Evolutionary conservation across 2,329 filamentous ascomycete genomes (phyloP).

Genomic region (Torrubiellomyces zombiae): DNA sequence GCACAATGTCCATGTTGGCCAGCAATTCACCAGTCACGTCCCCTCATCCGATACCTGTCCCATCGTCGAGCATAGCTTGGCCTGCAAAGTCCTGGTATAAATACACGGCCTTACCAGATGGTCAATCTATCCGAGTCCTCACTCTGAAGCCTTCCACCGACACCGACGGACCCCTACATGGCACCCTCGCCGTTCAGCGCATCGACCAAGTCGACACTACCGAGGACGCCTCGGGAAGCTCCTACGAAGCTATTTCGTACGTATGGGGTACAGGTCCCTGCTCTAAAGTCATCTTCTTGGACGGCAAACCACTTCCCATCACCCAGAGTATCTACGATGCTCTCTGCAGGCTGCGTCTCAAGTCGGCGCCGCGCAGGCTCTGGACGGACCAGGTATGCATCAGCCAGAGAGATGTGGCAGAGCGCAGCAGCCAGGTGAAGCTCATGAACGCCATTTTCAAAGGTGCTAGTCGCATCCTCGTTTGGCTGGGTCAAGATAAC

Average conservation of each 20-base stretch:
- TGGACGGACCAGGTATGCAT: constrained; percentile 26
- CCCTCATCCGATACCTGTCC: not conserved
- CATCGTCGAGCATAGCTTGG: not conserved
- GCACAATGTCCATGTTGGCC: no score
- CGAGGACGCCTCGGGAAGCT: no score
- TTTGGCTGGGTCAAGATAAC: constrained; percentile 18
- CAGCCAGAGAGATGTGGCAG: constrained; percentile 18
- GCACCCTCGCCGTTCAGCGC: constrained; percentile 10
- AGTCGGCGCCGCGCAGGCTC: constrained; percentile 10
- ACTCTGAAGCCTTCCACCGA: constrained; percentile 13
- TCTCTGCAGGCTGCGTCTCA: constrained; percentile 12
- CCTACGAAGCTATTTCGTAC: constrained; percentile 19
- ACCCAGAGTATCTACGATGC: constrained; percentile 16
- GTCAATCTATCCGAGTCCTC: constrained; percentile 14
- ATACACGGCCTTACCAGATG: constrained; percentile 9
- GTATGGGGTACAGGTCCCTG: constrained; percentile 16
- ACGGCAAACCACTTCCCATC: constrained; percentile 10
- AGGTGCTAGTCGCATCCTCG: constrained; percentile 14
- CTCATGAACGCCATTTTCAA: constrained; percentile 21
- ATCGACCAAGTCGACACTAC: constrained; percentile 6
- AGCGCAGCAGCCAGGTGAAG: constrained; percentile 19
- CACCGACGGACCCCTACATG: constrained; percentile 12
- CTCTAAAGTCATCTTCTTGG: constrained; percentile 8
- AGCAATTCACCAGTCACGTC: no score
- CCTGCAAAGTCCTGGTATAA: constrained; percentile 4